phyloP scores from a whole-genome alignment of 768 basidiomycete species.

The Auricularia sp. region DNA sequence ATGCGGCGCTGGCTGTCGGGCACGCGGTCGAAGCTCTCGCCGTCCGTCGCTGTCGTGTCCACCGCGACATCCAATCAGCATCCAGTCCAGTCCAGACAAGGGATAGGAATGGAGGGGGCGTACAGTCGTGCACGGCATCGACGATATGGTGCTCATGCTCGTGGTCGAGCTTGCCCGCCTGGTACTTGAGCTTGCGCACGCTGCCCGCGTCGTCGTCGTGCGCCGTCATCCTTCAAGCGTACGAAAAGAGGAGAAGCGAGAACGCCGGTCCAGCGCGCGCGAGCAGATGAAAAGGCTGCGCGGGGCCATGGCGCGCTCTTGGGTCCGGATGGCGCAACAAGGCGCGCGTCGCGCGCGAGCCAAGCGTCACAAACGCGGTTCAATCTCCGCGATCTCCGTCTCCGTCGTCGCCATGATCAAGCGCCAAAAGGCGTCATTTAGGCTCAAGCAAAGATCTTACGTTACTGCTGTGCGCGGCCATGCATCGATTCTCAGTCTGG shows the following conservation, averaged over 20 bases:
- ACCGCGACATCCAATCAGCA: background rate
- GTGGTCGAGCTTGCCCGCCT: too few species aligned
- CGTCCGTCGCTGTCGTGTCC: background rate
- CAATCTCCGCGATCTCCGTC: too few species aligned
- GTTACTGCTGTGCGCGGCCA: too few species aligned
- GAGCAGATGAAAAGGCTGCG: background rate
- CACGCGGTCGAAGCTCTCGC: background rate
- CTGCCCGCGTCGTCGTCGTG: background rate
- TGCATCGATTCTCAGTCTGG: too few species aligned
- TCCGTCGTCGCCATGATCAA: too few species aligned
- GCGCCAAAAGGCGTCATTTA: too few species aligned
- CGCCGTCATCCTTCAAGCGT: background rate
- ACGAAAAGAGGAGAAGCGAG: background rate
- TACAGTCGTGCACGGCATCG: background rate
- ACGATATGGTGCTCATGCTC: too few species aligned
- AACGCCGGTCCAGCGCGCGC: background rate
- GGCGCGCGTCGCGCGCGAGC: background rate
- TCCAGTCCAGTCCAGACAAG: background rate
- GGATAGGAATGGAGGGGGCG: background rate
- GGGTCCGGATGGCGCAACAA: background rate
- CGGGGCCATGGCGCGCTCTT: background rate
- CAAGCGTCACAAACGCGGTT: too few species aligned
- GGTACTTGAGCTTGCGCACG: too few species aligned
- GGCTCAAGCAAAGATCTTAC: too few species aligned
- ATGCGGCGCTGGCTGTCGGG: background rate